These are phyloP conservation scores for Scytalidium lignicola DNA, from an alignment of 2,329 filamentous ascomycete genomes.

Conservation along the genomic window DNA sequence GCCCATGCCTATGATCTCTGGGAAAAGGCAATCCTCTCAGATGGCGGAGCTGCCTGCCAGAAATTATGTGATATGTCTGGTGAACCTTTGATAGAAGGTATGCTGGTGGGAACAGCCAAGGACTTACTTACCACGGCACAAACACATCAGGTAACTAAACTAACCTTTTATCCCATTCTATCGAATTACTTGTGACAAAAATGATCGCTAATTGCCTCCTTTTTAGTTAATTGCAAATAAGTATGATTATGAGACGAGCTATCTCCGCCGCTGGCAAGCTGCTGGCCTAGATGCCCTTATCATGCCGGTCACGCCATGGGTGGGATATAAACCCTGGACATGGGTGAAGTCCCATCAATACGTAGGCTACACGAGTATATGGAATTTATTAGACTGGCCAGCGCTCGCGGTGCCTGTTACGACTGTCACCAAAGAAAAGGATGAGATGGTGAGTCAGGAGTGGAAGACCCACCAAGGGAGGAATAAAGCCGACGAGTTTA, in stretches of 20 bases:
- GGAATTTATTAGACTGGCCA: constrained; percentile 63
- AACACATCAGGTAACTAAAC: background rate
- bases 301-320: background rate
- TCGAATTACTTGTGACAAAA: background rate
- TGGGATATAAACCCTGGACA: background rate
- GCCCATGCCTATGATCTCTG: background rate
- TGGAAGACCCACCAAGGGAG: constrained; percentile 1
- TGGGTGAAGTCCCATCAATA: constrained; percentile 22
- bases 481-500: constrained; percentile 2
- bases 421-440: constrained; percentile 8
- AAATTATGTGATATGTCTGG: background rate
- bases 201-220: background rate
- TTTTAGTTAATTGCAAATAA: background rate
- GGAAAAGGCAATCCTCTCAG: background rate
- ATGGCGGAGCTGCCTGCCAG: background rate
- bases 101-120: background rate
- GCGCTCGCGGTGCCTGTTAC: constrained; percentile 51
- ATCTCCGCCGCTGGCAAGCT: background rate
- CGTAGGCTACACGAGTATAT: constrained; percentile 60
- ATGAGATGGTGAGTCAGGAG: background rate
- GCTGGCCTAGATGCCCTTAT: background rate
- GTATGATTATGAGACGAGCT: background rate
- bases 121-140: background rate
- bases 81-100: background rate
- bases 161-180: background rate